Evolutionary conservation across 148 eudicot species (phyloP), one percentile per base, ranked within the genome.

Genomic region (Nepenthes gracilis): DNA sequence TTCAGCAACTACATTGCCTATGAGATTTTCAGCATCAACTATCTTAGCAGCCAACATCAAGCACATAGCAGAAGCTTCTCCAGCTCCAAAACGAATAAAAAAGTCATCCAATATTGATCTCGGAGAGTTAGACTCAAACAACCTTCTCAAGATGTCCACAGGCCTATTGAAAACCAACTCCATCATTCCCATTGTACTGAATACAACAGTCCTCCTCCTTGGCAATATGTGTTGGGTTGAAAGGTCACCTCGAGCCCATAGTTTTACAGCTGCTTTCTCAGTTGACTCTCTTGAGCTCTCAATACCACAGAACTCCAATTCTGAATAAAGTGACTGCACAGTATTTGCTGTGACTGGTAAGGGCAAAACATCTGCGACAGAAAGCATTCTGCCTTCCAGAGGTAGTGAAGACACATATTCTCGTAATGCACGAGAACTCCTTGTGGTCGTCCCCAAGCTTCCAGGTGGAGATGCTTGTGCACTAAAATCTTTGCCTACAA

Each of bases 131-230:
- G 95, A 86, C 66, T 89, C 99, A n/a, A 94, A 70, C 70, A 94
- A 71, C 74, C 97, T 77, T 72, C 95, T 94, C 64, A 94, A 68
- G 56, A 94, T 83, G 74, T 94, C 99, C 65, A 94, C 85, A 35
- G 99, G 99, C 74, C 95, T 73, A 65, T 89, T 89, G 70, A 94
- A 89, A 76, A 86, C 90, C 60, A 94, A 79, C 67, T 84, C 97
- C 97, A 94, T 84, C 97, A 94, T 83, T 58, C 99, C 99, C 99
- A 89, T 87, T 47, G 97, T 94, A 76, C 99, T 89, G 74, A 94
- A 94, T 61, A 94, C 72, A 64, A 94, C 85, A 52, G 81, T 66
- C 73, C 84, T 85, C 74, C 97, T 82, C 78, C 97, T 84, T 36
- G 99, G 97, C 60, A 94, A 61, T 75, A 94, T 80, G 79, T 94